phyloP scores from a whole-genome alignment of 2,329 filamentous ascomycete species.

The Pseudocercospora crystallina region DNA sequence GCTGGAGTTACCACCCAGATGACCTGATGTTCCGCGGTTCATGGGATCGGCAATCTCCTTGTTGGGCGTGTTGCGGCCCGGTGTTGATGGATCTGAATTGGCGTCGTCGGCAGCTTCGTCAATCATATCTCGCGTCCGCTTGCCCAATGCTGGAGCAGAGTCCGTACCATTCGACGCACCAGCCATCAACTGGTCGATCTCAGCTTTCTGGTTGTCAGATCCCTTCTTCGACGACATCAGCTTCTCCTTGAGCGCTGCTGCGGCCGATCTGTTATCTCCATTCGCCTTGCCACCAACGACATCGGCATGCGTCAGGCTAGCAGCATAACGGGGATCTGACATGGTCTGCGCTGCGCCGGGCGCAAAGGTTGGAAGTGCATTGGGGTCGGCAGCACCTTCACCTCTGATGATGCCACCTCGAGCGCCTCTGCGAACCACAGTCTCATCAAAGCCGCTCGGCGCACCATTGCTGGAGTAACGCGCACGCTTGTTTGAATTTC shows the following conservation, averaged over 20 bases:
- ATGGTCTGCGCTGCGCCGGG: slow-evolving; percentile 56
- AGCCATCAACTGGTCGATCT: slow-evolving; percentile 30
- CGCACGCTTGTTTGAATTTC: slow-evolving; percentile 42
- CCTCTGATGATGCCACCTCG: slow-evolving; percentile 34
- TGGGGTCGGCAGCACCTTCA: slow-evolving; percentile 37
- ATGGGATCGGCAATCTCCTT: slow-evolving; percentile 32
- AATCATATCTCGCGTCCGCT: slow-evolving; percentile 73
- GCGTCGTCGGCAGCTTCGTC: slow-evolving; percentile 52
- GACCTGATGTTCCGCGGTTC: slow-evolving; percentile 32
- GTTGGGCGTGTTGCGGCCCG: slow-evolving; percentile 58
- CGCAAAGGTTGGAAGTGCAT: slow-evolving; percentile 57
- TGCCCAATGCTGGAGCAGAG: slow-evolving; percentile 59
- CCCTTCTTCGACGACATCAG: slow-evolving; percentile 55
- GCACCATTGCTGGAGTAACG: slow-evolving; percentile 32
- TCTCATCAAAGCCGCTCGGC: slow-evolving; percentile 33
- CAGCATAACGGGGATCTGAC: slow-evolving; percentile 52
- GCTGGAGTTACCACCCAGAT: slow-evolving; percentile 43
- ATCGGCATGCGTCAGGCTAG: slow-evolving; percentile 77
- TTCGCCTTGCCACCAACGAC: slow-evolving; percentile 64
- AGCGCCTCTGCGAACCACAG: slow-evolving; percentile 34
- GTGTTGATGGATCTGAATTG: slow-evolving; percentile 44
- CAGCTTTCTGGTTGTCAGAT: slow-evolving; percentile 31
- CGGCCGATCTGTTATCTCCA: slow-evolving; percentile 88
- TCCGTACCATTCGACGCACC: slow-evolving; percentile 37
- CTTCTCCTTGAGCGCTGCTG: slow-evolving; percentile 79